A percentile compares a stretch with the other conserved stretches of the same genome.
These are phyloP conservation scores for Amborella trichopoda DNA, from an alignment of 164 flowering plant genomes.

Conservation along the genomic window DNA sequence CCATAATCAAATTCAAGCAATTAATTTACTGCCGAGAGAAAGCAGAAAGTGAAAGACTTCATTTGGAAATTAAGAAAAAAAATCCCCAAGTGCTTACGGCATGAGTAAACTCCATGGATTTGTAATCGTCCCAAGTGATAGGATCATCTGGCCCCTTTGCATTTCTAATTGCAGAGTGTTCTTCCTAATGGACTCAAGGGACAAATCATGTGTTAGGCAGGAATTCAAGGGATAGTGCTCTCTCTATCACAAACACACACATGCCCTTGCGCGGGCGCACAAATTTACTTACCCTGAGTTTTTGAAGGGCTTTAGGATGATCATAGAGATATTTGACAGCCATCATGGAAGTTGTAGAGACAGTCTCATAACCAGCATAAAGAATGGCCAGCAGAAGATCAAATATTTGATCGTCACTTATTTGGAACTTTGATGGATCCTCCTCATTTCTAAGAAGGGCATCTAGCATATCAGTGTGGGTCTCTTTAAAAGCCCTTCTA, in stretches of 20 bases:
- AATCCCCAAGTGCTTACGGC: constrained; percentile 18
- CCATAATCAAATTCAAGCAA: not conserved
- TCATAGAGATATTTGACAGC: constrained; percentile 61
- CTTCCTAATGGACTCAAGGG: constrained; percentile 19
- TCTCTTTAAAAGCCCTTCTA: constrained; percentile 32
- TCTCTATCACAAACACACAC: too few relatives aligned
- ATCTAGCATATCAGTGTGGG: constrained; percentile 43
- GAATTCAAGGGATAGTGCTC: not conserved
- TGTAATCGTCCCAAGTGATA: constrained; percentile 33
- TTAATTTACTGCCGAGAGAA: not conserved
- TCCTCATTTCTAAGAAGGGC: constrained; percentile 30
- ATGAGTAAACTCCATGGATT: constrained; percentile 41
- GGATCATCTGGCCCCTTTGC: constrained; percentile 26
- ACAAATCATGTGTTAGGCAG: not conserved
- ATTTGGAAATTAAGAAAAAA: not conserved
- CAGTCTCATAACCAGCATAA: constrained; percentile 69
- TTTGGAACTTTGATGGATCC: constrained; percentile 14
- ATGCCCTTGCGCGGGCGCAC: too few relatives aligned
- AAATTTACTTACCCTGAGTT: constrained; percentile 46
- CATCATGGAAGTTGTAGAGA: constrained; percentile 73
- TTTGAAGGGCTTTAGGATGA: constrained; percentile 51
- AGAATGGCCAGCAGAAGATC: constrained; percentile 50
- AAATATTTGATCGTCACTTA: constrained; percentile 47
- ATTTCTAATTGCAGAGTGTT: constrained; percentile 30
- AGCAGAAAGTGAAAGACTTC: not conserved